These are phyloP conservation scores for Xylariaceae sp. DNA, from an alignment of 2,329 filamentous ascomycete genomes.

Conservation along the genomic window DNA sequence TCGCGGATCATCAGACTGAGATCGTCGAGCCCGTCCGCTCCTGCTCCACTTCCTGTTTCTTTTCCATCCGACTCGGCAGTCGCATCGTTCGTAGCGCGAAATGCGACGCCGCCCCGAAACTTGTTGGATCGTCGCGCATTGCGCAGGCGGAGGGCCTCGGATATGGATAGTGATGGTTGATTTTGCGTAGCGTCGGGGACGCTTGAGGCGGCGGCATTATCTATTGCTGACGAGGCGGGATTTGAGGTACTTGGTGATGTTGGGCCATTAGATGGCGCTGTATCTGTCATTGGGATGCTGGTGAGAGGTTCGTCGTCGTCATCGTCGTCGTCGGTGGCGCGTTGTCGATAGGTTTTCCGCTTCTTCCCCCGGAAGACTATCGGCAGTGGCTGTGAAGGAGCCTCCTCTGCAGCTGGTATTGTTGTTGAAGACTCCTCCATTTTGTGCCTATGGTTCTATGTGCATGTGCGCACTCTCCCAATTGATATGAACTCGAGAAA, in stretches of 20 bases:
- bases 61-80: too few species aligned
- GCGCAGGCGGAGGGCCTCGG: conserved; percentile 49
- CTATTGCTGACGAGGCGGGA: neutral
- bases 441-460: too few species aligned
- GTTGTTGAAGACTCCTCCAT: conserved; percentile 19
- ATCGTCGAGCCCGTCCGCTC: conserved; percentile 27
- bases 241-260: conserved; percentile 6
- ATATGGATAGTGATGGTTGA: conserved; percentile 41
- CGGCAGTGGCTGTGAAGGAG: too few species aligned
- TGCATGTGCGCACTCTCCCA: too few species aligned
- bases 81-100: conserved; percentile 20
- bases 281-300: conserved; percentile 6
- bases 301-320: conserved; percentile 2
- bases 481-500: neutral
- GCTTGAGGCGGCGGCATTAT: neutral
- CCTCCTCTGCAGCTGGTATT: conserved; percentile 10
- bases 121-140: conserved; percentile 48
- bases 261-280: too few species aligned
- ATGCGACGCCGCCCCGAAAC: conserved; percentile 44
- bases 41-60: conserved; percentile 9
- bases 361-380: conserved; percentile 59
- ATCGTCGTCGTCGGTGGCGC: conserved; percentile 37
- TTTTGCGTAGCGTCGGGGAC: conserved; percentile 28
- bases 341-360: conserved; percentile 56
- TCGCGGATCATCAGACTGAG: conserved; percentile 36